Evolutionary conservation across 345 rosid species (phyloP), one percentile per base, ranked within the genome.

Genomic region (Citrus australasica): DNA sequence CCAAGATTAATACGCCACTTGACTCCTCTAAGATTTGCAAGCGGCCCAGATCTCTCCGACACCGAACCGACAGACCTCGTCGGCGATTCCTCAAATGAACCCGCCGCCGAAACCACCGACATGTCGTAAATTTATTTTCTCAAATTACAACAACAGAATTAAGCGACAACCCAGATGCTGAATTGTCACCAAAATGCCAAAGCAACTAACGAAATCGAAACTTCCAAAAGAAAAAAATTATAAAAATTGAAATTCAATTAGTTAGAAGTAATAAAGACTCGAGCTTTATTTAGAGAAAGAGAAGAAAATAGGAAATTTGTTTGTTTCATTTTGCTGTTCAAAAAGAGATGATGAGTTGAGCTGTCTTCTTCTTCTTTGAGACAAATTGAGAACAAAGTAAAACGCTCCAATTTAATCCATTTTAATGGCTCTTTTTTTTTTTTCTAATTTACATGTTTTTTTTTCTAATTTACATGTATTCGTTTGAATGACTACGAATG

Each of bases 1-100:
- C 94, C 93, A 40, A 94, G 98, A 90, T 90, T 85, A 73, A 94
- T 79, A 38, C 99, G 97, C 99, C 99, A 96, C 71, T 81, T 91
- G 1, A 94, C 91, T 53, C 98, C 89, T 84, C 98, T 89, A 0
- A 94, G 89, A 73, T 86, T 87, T 33, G 69, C 81, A 78, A 87
- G 83, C 71, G 78, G 84, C 71, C 24, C 67, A 67, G 83, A 71
- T 81, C 58, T 68, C 67, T 55, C 53, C 53, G 27, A 21, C 35
- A 30, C 53, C 40, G 27, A 21, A 16, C 46, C 81, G 33, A 53
- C 61, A n/a, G 9, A 6, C 19, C 59, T 62, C 28, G 66, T 56
- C 11, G 85, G 25, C 79, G 80, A 30, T 32, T 69, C 67, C 69
- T 74, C 40, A 28, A 75, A n/a, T 65, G 78, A 35, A 51, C 32